Conservation (phyloP, 306 rosid species). For the Inga leiocalycina region DNA sequence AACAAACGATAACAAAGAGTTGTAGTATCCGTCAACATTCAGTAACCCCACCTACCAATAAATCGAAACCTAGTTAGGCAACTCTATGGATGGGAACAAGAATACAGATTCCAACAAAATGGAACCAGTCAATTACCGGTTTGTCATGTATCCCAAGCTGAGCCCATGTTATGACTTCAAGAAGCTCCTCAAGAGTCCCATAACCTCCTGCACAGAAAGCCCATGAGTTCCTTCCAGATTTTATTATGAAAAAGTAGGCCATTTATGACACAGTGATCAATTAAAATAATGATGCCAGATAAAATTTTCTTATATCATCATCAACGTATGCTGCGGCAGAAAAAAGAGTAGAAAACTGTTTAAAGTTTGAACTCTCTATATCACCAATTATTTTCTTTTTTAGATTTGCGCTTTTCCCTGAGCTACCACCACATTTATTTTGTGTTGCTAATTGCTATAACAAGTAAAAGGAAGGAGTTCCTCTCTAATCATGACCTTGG, state of each 20-base stretch:
- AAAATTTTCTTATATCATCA: background rate
- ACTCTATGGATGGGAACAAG: background rate
- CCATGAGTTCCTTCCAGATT: background rate
- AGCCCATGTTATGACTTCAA: conserved; percentile 99
- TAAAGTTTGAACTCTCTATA: background rate
- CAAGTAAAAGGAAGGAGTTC: conserved; percentile 47
- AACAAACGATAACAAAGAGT: conserved; percentile 79
- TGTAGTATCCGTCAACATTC: conserved; percentile 97
- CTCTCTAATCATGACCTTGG: conserved; percentile 50
- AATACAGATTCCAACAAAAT: conserved; percentile 16
- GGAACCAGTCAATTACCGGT: conserved; percentile 57
- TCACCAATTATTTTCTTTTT: background rate
- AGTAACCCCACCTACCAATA: conserved; percentile 82
- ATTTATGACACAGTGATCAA: background rate
- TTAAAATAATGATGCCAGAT: background rate
- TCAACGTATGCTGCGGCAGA: background rate
- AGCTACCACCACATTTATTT: background rate
- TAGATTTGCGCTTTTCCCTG: background rate
- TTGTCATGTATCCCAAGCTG: conserved; percentile 99
- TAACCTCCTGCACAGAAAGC: conserved; percentile 68
- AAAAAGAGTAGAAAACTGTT: background rate
- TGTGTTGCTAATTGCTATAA: background rate
- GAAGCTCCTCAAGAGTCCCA: conserved; percentile 97
- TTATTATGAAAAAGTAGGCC: background rate
- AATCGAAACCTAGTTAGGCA: conserved; percentile 11